Evolutionary conservation across 352 stramenopile species (phyloP).

Genomic region (Phytophthora parvispora): DNA sequence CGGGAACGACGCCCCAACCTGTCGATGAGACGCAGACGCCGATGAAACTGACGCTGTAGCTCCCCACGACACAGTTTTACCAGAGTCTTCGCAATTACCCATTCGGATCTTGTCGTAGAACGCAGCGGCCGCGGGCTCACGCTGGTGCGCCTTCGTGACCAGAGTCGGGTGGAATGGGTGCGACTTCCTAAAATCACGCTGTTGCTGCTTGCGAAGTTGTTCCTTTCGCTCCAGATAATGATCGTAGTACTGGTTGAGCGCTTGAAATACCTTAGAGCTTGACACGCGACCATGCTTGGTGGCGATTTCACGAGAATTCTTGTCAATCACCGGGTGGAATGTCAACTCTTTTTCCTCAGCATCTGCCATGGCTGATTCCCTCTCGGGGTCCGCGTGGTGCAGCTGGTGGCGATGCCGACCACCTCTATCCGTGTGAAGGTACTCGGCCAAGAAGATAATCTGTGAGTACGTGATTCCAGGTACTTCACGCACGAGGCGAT

Average conservation of each 20-base stretch:
- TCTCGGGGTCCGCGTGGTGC: slow-evolving; percentile 24
- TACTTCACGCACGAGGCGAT: slow-evolving; percentile 71
- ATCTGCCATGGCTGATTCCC: slow-evolving; percentile 24
- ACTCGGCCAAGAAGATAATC: slow-evolving; percentile 72
- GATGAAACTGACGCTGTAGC: slow-evolving; percentile 16
- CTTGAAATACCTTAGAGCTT: slow-evolving; percentile 71
- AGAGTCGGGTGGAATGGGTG: slow-evolving; percentile 78
- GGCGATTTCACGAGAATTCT: slow-evolving; percentile 70
- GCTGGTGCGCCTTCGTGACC: slow-evolving; percentile 54
- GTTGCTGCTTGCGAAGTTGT: slow-evolving; percentile 58
- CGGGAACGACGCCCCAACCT: slow-evolving; percentile 8
- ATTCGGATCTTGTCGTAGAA: slow-evolving; percentile 72
- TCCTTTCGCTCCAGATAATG: slow-evolving; percentile 74
- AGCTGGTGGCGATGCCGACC: slow-evolving; percentile 29
- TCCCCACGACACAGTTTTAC: slow-evolving; percentile 1
- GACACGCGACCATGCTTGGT: slow-evolving; percentile 70
- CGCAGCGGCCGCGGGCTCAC: slow-evolving; percentile 37
- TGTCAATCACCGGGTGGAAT: slow-evolving; percentile 77
- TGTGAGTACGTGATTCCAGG: slow-evolving; percentile 78
- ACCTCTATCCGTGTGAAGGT: slow-evolving; percentile 53
- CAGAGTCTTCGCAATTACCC: slow-evolving; percentile 22
- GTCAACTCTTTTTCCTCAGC: slow-evolving; percentile 65
- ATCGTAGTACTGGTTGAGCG: slow-evolving; percentile 79
- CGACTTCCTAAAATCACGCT: slow-evolving; percentile 63
- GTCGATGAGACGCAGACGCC: not conserved